phyloP scores from a whole-genome alignment of 2,329 filamentous ascomycete species.

The Corinectria fuckeliana region DNA sequence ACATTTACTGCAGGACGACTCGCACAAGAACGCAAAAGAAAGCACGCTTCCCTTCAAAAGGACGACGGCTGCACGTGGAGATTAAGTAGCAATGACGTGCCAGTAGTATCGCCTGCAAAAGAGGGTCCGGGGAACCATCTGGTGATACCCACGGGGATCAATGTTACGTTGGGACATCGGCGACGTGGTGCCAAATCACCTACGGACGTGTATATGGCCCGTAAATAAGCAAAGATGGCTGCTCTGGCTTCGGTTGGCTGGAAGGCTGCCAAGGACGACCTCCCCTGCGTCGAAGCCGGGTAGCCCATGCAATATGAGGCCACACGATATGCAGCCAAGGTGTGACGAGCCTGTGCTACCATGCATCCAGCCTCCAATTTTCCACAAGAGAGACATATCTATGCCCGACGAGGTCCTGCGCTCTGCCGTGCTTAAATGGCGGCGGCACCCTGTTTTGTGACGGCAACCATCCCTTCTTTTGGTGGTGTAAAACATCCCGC shows the following conservation, averaged over 20 bases:
- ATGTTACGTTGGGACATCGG: background rate
- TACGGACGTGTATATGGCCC: background rate
- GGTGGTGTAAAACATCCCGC: too few relatives aligned
- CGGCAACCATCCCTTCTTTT: background rate
- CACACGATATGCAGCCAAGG: background rate
- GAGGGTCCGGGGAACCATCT: background rate
- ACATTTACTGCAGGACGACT: background rate
- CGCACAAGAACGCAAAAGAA: background rate
- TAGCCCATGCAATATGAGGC: background rate
- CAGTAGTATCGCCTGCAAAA: background rate
- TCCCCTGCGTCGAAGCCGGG: background rate
- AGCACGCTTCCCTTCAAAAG: background rate
- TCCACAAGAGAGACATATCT: constrained; percentile 3
- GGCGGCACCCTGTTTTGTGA: background rate
- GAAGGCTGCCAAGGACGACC: background rate
- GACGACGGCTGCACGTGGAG: background rate
- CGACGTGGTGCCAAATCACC: background rate
- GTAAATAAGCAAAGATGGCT: background rate
- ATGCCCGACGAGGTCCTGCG: background rate
- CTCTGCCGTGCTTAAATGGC: background rate
- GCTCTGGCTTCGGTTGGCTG: background rate
- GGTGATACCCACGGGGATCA: background rate
- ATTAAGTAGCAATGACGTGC: background rate
- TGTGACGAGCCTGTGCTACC: background rate
- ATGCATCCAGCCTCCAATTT: background rate